Base-by-base conservation (phyloP, 257 asterid species). In the Knoxia roxburghii region DNA sequence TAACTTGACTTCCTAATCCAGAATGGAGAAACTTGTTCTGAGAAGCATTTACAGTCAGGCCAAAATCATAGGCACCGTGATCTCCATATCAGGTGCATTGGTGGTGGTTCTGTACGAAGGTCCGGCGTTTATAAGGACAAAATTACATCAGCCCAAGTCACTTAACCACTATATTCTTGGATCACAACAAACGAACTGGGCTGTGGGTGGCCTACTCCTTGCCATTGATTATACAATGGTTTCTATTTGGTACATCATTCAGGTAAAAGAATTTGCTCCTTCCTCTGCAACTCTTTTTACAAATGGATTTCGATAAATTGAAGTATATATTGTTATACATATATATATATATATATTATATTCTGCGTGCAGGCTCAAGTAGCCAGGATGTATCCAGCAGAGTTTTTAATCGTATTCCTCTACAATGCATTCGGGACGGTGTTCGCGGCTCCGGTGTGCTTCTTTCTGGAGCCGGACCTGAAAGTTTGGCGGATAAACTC, bases 321-420 rank as follows among this genome's bases (percentile, higher is more conserved):
- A 7, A 10, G 14, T 1, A 26, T 6, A 6, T 21, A 4, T 5
- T 8, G 0, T 48, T 15, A 11, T 26, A 13, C 14, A 10, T 23
- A 10, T 57, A 3, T 30, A 23, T 17, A n/a, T n/a, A n/a, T n/a
- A n/a, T n/a, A n/a, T n/a, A n/a, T n/a, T n/a, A n/a, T n/a, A n/a
- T n/a, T n/a, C n/a, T n/a, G n/a, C n/a, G n/a, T n/a, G n/a, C n/a
- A 76, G 86, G 39, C 75, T 23, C 69, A 49, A 43, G 24, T 72
- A 6, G 54, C 78, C 37, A 80, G 55, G 55, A 74, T 78, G 51
- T 85, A 80, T 46, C 96, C 96, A 40, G 80, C 84, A 6, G 95
- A 83, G 18, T 55, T 83, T 65, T 73, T 86, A 0, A 61, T 86
- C 11, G 84, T 84, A 26, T 51, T 68, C 17, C 18, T 76, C 29